Evolutionary conservation across 441 rosid genomes (phyloP).

Genomic region (Arabidopsis hybrid): DNA sequence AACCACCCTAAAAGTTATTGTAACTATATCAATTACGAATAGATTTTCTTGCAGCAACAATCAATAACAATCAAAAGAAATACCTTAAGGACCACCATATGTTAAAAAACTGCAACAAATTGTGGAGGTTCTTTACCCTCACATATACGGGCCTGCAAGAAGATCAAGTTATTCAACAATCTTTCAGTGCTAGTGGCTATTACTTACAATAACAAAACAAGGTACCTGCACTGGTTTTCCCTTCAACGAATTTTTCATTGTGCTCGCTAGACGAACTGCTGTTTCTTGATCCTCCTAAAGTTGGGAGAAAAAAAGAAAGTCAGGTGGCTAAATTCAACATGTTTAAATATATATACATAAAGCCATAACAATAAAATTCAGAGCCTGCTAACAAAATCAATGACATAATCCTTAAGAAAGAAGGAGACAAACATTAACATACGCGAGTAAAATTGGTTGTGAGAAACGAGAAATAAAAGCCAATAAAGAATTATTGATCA

Average conservation of each 20-base stretch:
- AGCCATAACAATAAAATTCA: background rate
- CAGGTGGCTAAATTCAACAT: conserved; percentile 14
- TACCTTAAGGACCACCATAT: conserved; percentile 95
- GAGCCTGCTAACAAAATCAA: no score
- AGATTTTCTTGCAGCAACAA: conserved; percentile 7
- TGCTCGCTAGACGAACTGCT: conserved; percentile 78
- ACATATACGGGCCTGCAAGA: conserved; percentile 76
- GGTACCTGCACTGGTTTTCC: conserved; percentile 96
- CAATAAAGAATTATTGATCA: no score
- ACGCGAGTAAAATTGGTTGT: no score
- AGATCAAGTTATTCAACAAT: no score
- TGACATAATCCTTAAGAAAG: no score
- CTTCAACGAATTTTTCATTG: conserved; percentile 83
- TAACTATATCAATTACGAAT: conserved; percentile 5
- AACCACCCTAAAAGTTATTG: conserved; percentile 74
- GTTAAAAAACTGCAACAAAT: conserved; percentile 90
- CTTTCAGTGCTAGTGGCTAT: no score
- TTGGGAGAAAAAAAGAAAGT: conserved; percentile 10
- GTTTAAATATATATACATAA: conserved; percentile 14
- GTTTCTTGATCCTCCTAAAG: conserved; percentile 88
- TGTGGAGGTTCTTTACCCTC: conserved; percentile 99
- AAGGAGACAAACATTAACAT: no score
- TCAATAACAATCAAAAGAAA: conserved; percentile 24
- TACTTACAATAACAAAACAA: conserved; percentile 26
- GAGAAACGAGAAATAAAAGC: no score